Evolutionary conservation across 116 monocot species (phyloP).

Genomic region (Trichopus zeylanicus): DNA sequence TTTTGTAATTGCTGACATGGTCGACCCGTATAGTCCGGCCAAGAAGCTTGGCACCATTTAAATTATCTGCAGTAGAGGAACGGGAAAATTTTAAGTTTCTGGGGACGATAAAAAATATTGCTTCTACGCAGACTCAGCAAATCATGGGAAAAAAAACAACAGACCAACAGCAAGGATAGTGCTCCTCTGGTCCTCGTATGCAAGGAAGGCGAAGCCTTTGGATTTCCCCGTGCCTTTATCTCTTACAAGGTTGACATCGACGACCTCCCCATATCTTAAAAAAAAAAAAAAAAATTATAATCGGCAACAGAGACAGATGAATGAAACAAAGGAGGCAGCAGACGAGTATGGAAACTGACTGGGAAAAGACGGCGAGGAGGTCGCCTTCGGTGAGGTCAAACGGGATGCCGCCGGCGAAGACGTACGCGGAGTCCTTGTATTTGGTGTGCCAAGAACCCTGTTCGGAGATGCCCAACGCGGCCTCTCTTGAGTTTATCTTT

Average conservation of each 20-base stretch:
- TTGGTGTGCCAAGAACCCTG: slow-evolving; percentile 93
- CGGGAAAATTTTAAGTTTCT: neutral
- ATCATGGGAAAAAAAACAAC: slow-evolving; percentile 1
- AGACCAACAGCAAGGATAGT: slow-evolving; percentile 86
- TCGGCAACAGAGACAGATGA: neutral
- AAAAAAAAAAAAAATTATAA: neutral
- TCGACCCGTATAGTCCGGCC: slow-evolving; percentile 81
- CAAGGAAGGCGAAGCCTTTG: slow-evolving; percentile 89
- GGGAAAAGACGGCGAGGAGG: slow-evolving; percentile 83
- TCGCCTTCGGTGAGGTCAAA: slow-evolving; percentile 94
- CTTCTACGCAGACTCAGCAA: neutral
- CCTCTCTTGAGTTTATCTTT: slow-evolving; percentile 78
- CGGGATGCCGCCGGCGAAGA: slow-evolving; percentile 85
- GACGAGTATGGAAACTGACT: slow-evolving; percentile 29
- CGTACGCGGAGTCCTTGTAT: slow-evolving; percentile 92
- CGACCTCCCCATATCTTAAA: slow-evolving; percentile 84
- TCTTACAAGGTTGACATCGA: slow-evolving; percentile 92
- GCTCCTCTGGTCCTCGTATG: slow-evolving; percentile 96
- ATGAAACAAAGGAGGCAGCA: neutral
- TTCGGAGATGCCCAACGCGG: slow-evolving; percentile 71
- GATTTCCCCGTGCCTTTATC: slow-evolving; percentile 89
- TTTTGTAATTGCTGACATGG: slow-evolving; percentile 86
- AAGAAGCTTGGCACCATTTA: slow-evolving; percentile 78
- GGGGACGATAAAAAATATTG: neutral
- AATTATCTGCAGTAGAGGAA: slow-evolving; percentile 46